These are phyloP conservation scores for Polymyxa betae DNA, from an alignment of 208 protist genomes.

Conservation along the genomic window DNA sequence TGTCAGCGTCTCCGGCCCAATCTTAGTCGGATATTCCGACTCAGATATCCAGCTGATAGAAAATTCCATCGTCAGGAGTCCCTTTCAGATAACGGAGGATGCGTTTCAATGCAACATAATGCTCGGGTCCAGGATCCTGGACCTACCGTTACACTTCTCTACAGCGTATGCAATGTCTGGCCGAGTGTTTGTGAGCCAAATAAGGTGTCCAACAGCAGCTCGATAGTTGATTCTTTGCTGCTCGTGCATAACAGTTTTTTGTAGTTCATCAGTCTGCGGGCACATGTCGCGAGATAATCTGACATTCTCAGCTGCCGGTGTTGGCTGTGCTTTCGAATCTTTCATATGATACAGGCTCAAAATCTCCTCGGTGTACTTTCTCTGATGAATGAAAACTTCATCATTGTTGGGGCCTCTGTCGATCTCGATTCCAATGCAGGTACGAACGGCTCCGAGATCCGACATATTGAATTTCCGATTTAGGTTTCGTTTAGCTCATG, in stretches of 20 bases:
- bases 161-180: slow-evolving; percentile 15
- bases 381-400: neutral
- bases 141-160: slow-evolving; percentile 23
- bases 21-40: slow-evolving; percentile 11
- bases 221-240: slow-evolving; percentile 41
- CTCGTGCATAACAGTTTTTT: neutral
- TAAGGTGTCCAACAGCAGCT: slow-evolving; percentile 28
- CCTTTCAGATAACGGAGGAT: neutral
- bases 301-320: neutral
- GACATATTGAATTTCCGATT: neutral
- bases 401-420: neutral
- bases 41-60: neutral
- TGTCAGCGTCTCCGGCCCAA: slow-evolving; percentile 36
- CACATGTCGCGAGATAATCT: neutral
- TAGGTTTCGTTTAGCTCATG: neutral
- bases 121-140: neutral
- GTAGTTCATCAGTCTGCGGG: neutral
- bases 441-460: neutral
- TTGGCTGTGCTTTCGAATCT: neutral
- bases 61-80: neutral
- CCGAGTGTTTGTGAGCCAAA: slow-evolving; percentile 18
- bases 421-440: neutral
- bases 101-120: slow-evolving; percentile 33
- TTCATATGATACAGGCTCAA: neutral
- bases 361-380: neutral